phyloP scores from a whole-genome alignment of 768 basidiomycete genomes.

The Hemileccinum rubropunctum region DNA sequence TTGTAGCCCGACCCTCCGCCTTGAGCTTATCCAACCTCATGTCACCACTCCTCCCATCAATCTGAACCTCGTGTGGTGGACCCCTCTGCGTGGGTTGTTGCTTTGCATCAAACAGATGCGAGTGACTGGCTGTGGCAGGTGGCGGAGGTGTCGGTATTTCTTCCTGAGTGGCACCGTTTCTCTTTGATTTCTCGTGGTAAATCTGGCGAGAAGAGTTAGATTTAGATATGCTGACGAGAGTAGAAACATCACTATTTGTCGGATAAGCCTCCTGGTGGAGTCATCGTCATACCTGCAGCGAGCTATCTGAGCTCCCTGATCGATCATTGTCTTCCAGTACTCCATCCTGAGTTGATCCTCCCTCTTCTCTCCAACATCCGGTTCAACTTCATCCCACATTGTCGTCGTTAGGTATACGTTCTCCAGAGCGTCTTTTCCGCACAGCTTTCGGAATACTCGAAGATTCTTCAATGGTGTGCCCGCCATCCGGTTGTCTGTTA shows the following conservation, averaged over 20 bases:
- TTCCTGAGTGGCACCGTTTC: too few relatives aligned
- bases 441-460: constrained; percentile 29
- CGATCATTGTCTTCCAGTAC: constrained; percentile 7
- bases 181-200: too few relatives aligned
- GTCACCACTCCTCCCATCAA: too few relatives aligned
- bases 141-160: too few relatives aligned
- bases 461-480: constrained; percentile 35
- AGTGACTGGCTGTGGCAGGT: too few relatives aligned
- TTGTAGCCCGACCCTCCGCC: neutral
- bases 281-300: constrained; percentile 8
- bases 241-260: neutral
- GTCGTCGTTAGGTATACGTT: constrained; percentile 37
- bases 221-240: neutral
- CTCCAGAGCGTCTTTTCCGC: constrained; percentile 27
- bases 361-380: constrained; percentile 15
- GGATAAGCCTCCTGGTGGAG: constrained; percentile 10
- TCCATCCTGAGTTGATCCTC: constrained; percentile 1
- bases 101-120: too few relatives aligned
- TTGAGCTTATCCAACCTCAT: constrained; percentile 8
- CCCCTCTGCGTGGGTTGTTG: too few relatives aligned
- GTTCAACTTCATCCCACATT: constrained; percentile 33
- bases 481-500: constrained; percentile 37
- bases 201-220: too few relatives aligned
- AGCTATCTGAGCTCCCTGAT: constrained; percentile 6
- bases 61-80: too few relatives aligned